Conservation (phyloP, 2,329 filamentous ascomycete genomes). For the Elsinoe necatrix region DNA sequence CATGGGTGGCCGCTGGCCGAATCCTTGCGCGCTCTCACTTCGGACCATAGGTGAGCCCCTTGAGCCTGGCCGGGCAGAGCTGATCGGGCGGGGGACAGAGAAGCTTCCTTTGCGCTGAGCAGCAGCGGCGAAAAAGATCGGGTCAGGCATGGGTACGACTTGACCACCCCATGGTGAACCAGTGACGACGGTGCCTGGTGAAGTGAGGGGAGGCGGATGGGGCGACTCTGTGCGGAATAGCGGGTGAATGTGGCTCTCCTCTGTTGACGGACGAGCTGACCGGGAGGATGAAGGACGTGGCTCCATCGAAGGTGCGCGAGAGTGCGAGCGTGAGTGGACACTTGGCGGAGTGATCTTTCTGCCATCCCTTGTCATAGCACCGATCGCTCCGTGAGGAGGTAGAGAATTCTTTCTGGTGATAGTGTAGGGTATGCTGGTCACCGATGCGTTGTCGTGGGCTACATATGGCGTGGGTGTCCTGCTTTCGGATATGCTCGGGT, state of each 20-base stretch:
- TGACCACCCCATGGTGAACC: slow-evolving; percentile 62
- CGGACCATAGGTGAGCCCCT: neutral
- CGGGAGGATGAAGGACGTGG: slow-evolving; percentile 20
- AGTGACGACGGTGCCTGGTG: slow-evolving; percentile 61
- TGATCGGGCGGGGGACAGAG: neutral
- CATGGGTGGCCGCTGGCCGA: neutral
- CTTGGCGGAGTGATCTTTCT: slow-evolving; percentile 17
- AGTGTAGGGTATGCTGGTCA: neutral
- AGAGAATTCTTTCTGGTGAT: slow-evolving; percentile 6
- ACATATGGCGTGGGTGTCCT: slow-evolving; percentile 17
- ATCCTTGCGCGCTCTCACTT: slow-evolving; percentile 2
- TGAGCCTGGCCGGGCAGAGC: neutral
- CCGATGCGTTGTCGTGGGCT: slow-evolving; percentile 16
- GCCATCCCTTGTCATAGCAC: neutral
- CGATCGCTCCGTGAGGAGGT: slow-evolving; percentile 1
- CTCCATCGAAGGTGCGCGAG: neutral
- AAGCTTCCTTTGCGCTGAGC: neutral
- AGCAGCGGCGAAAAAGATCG: neutral
- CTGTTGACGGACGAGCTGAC: slow-evolving; percentile 22
- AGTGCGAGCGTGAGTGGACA: neutral
- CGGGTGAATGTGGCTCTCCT: slow-evolving; percentile 67
- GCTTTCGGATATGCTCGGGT: neutral
- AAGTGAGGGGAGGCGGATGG: slow-evolving; percentile 53
- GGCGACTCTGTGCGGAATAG: slow-evolving; percentile 67
- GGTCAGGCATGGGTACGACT: slow-evolving; percentile 38